phyloP scores from a whole-genome alignment of 805 yeast species.

The Wickerhamiella galacta region DNA sequence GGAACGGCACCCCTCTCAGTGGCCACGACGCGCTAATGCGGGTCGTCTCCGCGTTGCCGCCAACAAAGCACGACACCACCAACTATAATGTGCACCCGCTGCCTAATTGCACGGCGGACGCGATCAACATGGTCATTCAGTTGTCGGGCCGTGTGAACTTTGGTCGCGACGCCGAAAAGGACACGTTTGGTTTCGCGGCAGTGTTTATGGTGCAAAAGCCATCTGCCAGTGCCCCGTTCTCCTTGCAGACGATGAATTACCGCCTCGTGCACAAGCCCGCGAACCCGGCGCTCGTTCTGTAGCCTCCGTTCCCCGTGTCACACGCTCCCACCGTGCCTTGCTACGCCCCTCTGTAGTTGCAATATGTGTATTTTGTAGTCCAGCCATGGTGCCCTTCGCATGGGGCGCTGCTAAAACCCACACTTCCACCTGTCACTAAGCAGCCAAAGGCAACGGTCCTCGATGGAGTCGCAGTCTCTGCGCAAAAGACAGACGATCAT shows the following conservation, averaged over 20 bases:
- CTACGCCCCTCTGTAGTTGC: no score
- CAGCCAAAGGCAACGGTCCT: no score
- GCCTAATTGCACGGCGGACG: slow-evolving; percentile 14
- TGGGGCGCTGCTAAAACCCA: no score
- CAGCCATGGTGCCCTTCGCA: no score
- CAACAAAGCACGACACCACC: slow-evolving; percentile 21
- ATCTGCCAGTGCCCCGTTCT: slow-evolving; percentile 9
- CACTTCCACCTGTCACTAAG: no score
- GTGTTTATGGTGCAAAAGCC: slow-evolving; percentile 16
- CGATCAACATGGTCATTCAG: slow-evolving; percentile 17
- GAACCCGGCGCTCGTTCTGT: background rate
- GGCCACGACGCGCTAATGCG: slow-evolving; percentile 24
- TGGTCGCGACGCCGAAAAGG: slow-evolving; percentile 19
- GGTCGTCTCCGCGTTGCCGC: slow-evolving; percentile 22
- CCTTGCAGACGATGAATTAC: slow-evolving; percentile 19
- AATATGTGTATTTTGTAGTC: no score
- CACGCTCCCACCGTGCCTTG: no score
- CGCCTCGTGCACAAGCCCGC: slow-evolving; percentile 22
- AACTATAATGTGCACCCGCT: slow-evolving; percentile 26
- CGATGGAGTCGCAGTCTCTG: no score
- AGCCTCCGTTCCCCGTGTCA: no score
- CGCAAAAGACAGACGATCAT: slow-evolving; percentile 6
- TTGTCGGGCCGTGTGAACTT: slow-evolving; percentile 22
- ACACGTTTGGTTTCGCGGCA: slow-evolving; percentile 21
- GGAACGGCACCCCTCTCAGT: slow-evolving; percentile 27